Percentiles rank a stretch among this genome's conserved stretches.
Evolutionary conservation across 1,139 yeast genomes (phyloP).

Genomic region (Blastobotrys buckinghamii): DNA sequence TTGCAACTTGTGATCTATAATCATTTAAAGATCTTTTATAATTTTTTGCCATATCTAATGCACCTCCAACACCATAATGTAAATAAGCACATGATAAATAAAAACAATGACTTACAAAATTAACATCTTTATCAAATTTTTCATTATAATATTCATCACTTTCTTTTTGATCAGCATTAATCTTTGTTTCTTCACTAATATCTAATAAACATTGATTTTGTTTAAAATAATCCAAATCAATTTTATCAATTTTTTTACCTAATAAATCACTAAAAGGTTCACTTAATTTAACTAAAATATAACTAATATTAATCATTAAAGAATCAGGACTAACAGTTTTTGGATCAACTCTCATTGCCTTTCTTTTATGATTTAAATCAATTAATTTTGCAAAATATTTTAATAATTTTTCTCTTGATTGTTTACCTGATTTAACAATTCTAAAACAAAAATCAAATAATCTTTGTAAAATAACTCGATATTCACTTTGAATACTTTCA

Average conservation of each 20-base stretch:
- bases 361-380: slow-evolving; percentile 77
- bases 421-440: slow-evolving; percentile 67
- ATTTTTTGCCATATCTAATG: slow-evolving; percentile 52
- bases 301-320: slow-evolving; percentile 69
- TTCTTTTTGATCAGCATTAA: slow-evolving; percentile 69
- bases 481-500: slow-evolving; percentile 27
- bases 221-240: slow-evolving; percentile 61
- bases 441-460: slow-evolving; percentile 66
- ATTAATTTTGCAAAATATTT: slow-evolving; percentile 65
- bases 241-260: slow-evolving; percentile 60
- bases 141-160: slow-evolving; percentile 51
- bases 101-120: slow-evolving; percentile 86
- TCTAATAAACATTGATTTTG: slow-evolving; percentile 46
- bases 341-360: slow-evolving; percentile 71
- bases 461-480: slow-evolving; percentile 27
- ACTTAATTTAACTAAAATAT: slow-evolving; percentile 63
- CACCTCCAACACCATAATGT: slow-evolving; percentile 87
- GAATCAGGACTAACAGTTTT: slow-evolving; percentile 69
- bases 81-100: slow-evolving; percentile 71
- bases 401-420: slow-evolving; percentile 57
- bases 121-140: slow-evolving; percentile 32
- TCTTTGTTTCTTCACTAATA: slow-evolving; percentile 73
- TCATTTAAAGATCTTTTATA: slow-evolving; percentile 49
- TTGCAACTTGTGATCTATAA: slow-evolving; percentile 46
- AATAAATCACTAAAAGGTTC: slow-evolving; percentile 73